Percentiles rank a stretch among this genome's conserved stretches.
Evolutionary conservation across 371 early-diverging fungal species (phyloP).

Genomic region (Mortierella sp.): DNA sequence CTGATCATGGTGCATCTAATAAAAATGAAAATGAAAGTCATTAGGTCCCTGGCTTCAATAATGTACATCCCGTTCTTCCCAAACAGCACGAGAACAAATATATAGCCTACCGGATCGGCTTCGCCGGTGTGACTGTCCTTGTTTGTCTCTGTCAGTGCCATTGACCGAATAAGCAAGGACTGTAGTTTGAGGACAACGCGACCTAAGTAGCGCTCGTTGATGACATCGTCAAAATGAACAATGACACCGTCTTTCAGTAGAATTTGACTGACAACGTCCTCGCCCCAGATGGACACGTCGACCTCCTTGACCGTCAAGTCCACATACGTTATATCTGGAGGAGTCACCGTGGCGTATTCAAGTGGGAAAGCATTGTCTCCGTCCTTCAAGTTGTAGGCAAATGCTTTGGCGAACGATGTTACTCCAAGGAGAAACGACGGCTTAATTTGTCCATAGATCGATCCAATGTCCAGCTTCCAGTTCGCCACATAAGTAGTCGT

Average conservation of each 20-base stretch:
- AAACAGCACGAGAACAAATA: neutral
- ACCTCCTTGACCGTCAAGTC: constrained; percentile 70
- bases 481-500: constrained; percentile 79
- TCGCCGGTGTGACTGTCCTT: constrained; percentile 27
- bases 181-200: constrained; percentile 76
- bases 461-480: constrained; percentile 79
- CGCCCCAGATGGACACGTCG: constrained; percentile 76
- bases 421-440: constrained; percentile 75
- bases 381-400: constrained; percentile 79
- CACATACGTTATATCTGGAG: constrained; percentile 79
- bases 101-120: constrained; percentile 31
- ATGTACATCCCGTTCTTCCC: too few relatives aligned
- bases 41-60: neutral
- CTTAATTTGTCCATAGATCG: constrained; percentile 79
- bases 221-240: constrained; percentile 76
- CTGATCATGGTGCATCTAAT: constrained; percentile 33
- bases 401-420: constrained; percentile 70
- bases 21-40: neutral
- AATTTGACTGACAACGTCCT: constrained; percentile 68
- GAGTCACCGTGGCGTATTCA: constrained; percentile 59
- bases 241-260: constrained; percentile 69
- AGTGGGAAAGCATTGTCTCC: constrained; percentile 79
- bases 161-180: constrained; percentile 64
- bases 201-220: constrained; percentile 72
- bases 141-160: constrained; percentile 60